Base-by-base conservation (phyloP, 2,329 filamentous ascomycete species). In the Tolypocladium sp. region DNA sequence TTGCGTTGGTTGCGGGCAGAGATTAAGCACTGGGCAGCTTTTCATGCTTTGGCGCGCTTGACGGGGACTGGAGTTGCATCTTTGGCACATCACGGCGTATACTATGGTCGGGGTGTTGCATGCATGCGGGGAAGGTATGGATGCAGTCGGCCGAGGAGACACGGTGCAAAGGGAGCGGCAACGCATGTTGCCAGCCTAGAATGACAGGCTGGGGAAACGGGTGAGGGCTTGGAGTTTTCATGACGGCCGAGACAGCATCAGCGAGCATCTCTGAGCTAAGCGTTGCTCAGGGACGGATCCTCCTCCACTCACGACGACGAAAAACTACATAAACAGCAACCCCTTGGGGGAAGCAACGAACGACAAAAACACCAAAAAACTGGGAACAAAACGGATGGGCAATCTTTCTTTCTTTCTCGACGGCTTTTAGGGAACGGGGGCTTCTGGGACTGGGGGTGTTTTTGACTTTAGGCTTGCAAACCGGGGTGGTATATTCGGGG, bases 1-100 rank as follows among this genome's bases (percentile, higher is more conserved):
- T 51, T 58, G 44, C 57, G 55, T 61, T 59, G 51, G 51, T 53
- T 56, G 58, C 49, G 58, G 58, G 53, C 56, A 61, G 57, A 58
- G 60, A 57, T 53, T 59, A 64, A 61, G 59, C 59, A 60, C 59
- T 44, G 49, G 58, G 63, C 58, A 62, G 59, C 61, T 62, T 52
- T 52, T 44, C 59, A 59, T 62, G 56, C 59, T 61, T 61, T 55
- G 58, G 60, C 59, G 52, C 53, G 57, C 60, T 60, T 57, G 55
- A 58, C 55, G 55, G 63, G 61, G 58, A 59, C 51, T 37, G 61
- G 56, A 60, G 58, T 61, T 60, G 61, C 60, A 60, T 63, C 60
- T 60, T 62, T 54, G 42, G 60, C 49, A 57, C 60, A 58, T 52
- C 53, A 58, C 53, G 63, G 63, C 62, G 62, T 63, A 60, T 60